A percentile compares a stretch with the other conserved stretches of the same genome.
Evolutionary conservation across 2,329 filamentous ascomycete species (phyloP).

Genomic region (Paraphoma chrysanthemicola): DNA sequence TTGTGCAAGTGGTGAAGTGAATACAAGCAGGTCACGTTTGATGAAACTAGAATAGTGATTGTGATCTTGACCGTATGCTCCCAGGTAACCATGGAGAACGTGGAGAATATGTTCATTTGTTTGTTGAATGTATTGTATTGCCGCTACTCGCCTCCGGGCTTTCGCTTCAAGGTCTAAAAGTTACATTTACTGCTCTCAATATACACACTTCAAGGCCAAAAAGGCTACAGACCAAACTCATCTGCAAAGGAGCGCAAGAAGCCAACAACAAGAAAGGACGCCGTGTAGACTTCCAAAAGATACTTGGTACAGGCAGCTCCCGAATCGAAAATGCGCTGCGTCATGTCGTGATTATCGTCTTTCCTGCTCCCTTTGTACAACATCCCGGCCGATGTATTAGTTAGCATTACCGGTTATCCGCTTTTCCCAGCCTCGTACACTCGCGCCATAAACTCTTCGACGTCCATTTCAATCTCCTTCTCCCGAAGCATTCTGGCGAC

Average conservation of each 20-base stretch:
- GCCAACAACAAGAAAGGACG: background rate
- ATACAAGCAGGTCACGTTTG: background rate
- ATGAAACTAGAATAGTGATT: background rate
- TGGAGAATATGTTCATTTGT: too few species aligned
- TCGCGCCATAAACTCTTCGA: slow-evolving; percentile 41
- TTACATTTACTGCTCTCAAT: background rate
- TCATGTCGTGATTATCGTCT: background rate
- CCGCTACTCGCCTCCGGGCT: too few species aligned
- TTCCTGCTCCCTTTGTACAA: background rate
- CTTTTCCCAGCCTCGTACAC: slow-evolving; percentile 46
- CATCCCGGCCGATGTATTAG: background rate
- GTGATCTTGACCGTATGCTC: too few species aligned
- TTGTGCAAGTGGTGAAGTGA: background rate
- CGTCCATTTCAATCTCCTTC: slow-evolving; percentile 23
- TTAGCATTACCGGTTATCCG: background rate
- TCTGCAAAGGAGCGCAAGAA: background rate
- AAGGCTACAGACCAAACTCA: background rate
- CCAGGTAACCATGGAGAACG: too few species aligned
- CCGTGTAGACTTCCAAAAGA: background rate
- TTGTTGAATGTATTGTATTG: too few species aligned
- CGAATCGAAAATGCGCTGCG: background rate
- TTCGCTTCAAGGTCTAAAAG: too few species aligned
- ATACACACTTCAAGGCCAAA: background rate
- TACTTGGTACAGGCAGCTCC: background rate
- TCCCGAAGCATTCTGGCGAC: slow-evolving; percentile 23